Evolutionary conservation across 2,329 filamentous ascomycete species (phyloP).

Genomic region (Penicillium hordei): DNA sequence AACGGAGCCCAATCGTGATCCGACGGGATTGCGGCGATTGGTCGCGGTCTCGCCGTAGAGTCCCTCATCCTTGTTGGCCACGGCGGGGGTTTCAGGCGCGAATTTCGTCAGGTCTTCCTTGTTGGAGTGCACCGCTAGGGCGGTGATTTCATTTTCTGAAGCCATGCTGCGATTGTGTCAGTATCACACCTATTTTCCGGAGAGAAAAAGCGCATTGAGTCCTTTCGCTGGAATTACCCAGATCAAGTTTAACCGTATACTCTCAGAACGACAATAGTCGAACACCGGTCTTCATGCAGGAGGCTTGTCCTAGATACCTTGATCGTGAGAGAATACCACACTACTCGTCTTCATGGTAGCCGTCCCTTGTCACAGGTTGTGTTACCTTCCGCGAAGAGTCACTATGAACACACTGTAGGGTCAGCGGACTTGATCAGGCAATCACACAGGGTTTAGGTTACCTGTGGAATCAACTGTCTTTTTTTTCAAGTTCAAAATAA

Average conservation of each 20-base stretch:
- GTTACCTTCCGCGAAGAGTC: slow-evolving; percentile 8
- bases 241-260: slow-evolving; percentile 49
- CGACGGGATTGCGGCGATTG: slow-evolving; percentile 20
- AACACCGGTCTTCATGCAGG: slow-evolving; percentile 47
- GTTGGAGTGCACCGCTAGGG: slow-evolving; percentile 28
- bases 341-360: slow-evolving; percentile 43
- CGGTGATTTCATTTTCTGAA: slow-evolving; percentile 29
- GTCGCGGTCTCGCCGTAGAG: slow-evolving; percentile 8
- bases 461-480: background rate
- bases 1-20: slow-evolving; percentile 32
- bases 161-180: slow-evolving; percentile 35
- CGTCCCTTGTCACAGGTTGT: slow-evolving; percentile 23
- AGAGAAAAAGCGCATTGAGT: slow-evolving; percentile 40
- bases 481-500: background rate
- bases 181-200: slow-evolving; percentile 12
- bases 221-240: slow-evolving; percentile 49
- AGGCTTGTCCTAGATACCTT: slow-evolving; percentile 42
- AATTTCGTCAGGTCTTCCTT: slow-evolving; percentile 21
- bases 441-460: background rate
- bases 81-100: slow-evolving; percentile 13
- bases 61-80: slow-evolving; percentile 21
- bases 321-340: slow-evolving; percentile 41
- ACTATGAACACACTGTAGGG: background rate
- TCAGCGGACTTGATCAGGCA: background rate
- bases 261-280: slow-evolving; percentile 43